These are phyloP conservation scores for Cercospora zeae-maydis DNA, from an alignment of 2,329 filamentous ascomycete genomes.

Conservation along the genomic window DNA sequence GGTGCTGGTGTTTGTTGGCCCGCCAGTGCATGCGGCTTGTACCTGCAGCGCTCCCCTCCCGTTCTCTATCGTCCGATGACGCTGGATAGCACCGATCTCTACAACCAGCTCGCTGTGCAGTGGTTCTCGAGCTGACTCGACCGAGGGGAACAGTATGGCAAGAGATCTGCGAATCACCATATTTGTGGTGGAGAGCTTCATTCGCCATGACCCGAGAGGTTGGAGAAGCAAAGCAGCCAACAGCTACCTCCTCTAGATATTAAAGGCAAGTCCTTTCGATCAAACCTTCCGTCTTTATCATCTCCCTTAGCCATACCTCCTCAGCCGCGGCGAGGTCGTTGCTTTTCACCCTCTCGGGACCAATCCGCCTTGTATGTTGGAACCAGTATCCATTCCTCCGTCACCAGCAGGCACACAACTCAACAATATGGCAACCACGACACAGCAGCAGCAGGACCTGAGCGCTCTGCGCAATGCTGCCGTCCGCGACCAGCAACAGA, in stretches of 20 bases:
- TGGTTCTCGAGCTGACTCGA: conserved; percentile 9
- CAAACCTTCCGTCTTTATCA: conserved; percentile 1
- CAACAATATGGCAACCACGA: conserved; percentile 8
- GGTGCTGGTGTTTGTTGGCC: conserved; percentile 11
- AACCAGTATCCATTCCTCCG: conserved; percentile 15
- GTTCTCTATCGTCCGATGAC: conserved; percentile 7
- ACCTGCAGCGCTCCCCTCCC: conserved; percentile 4
- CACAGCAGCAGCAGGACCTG: conserved; percentile 11
- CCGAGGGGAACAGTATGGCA: conserved; percentile 3
- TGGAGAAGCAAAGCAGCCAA: conserved; percentile 6
- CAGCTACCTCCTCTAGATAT: conserved; percentile 3
- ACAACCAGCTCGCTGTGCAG: background rate
- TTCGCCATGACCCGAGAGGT: conserved; percentile 5
- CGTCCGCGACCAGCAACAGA: conserved; percentile 1
- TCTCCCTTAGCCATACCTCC: conserved; percentile 5
- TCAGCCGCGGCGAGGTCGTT: background rate
- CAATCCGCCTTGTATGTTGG: conserved; percentile 12
- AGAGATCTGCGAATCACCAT: conserved; percentile 7
- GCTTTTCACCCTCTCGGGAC: background rate
- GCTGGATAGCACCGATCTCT: conserved; percentile 4
- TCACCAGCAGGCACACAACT: background rate
- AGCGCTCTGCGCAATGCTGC: conserved; percentile 13
- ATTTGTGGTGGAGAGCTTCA: conserved; percentile 2
- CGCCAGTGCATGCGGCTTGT: conserved; percentile 2
- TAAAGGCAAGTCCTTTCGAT: conserved; percentile 13